Base-by-base conservation (phyloP, 2,329 filamentous ascomycete species). In the Xylaria digitata region DNA sequence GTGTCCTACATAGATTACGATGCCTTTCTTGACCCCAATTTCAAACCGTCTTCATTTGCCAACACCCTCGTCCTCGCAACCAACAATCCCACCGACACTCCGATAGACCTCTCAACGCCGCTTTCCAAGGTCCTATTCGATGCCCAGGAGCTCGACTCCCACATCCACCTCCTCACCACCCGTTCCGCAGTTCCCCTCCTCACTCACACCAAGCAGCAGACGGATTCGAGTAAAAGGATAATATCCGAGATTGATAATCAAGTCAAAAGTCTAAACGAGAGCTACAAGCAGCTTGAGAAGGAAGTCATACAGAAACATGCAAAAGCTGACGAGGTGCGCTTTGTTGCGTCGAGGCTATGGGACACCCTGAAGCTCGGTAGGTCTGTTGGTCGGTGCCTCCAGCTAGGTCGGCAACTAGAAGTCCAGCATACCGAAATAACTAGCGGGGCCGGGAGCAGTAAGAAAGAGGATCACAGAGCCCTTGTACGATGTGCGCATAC, bases 1-100 rank as follows among this genome's bases (percentile, higher is more conserved):
- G 86, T 90, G 46, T 96, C 93, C 8, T 99, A 99, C 81, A 94
- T 99, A 77, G 94, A 98, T 86, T 97, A 97, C 81, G 93, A 97
- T 78, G 87, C 92, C 70, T 97, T 99, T 75, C 87, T 97, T 71
- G 88, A 91, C 55, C 92, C 94, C 11, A 83, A 87, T 68, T 99
- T 99, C 82, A 92, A 90, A 23, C 88, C 95, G 6, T 85, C 91
- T 21, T 82, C 86, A 17, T 97, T 98, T 77, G 95, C 96, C 74
- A 97, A 98, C 79, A 88, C 88, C 30, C 89, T 99, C 66, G 92
- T 98, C 55, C 89, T 94, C 64, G 86, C 90, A 45, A 98, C 95
- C 62, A 98, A 98, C 83, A 97, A 97, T 81, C 86, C 93, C 65
- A 92, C 91, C 72, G 96, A 98, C 80, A 90, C 90, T 1, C 92